Conservation (phyloP, 2,329 filamentous ascomycete genomes). For the Sporothrix mexicana region DNA sequence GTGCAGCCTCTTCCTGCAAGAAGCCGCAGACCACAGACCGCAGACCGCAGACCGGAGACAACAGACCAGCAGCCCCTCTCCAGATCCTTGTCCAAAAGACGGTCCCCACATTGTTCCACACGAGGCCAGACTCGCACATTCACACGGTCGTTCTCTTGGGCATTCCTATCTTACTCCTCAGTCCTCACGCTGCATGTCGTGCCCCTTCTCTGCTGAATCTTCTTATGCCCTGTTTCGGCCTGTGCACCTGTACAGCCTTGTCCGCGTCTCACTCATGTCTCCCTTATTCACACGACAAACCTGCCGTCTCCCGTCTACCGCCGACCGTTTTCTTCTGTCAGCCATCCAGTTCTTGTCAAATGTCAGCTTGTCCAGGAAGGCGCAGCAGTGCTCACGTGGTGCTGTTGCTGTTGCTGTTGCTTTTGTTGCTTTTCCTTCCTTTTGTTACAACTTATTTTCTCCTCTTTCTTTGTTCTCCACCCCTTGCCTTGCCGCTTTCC, state of each 20-base stretch:
- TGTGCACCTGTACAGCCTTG: neutral
- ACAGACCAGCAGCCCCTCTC: no score
- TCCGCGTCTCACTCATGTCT: neutral
- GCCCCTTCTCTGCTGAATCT: neutral
- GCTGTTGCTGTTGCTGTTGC: neutral
- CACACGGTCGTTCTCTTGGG: neutral
- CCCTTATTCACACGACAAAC: no score
- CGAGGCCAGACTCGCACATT: neutral
- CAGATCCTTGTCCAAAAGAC: no score
- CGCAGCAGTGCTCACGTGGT: conserved; percentile 16
- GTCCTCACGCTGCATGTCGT: neutral
- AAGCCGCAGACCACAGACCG: neutral
- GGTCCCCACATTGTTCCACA: neutral
- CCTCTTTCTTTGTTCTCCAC: neutral
- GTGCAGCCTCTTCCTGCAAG: neutral
- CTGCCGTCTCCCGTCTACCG: neutral
- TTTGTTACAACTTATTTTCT: neutral
- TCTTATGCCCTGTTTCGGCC: neutral
- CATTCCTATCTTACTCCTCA: neutral
- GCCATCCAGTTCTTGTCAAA: neutral
- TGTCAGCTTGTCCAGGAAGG: conserved; percentile 20
- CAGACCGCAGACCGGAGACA: no score
- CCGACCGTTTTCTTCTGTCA: neutral
- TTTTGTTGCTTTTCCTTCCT: neutral
- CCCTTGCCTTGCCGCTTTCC: neutral